These are phyloP conservation scores for Apium graveolens DNA, from an alignment of 129 eudicot species.

Conservation along the genomic window DNA sequence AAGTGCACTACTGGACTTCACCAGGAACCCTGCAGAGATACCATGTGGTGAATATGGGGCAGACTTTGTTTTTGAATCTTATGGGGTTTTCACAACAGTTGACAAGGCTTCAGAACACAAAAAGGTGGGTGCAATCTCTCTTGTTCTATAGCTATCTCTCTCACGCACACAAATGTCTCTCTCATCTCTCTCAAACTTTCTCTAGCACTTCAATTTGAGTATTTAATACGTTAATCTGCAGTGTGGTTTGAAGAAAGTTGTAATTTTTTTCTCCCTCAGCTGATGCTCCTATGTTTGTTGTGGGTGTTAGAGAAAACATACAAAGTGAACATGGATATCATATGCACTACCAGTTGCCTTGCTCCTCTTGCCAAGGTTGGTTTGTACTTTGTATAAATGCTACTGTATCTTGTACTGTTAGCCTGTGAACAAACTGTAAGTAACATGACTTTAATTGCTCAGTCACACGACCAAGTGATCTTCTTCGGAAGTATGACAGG, in stretches of 20 bases:
- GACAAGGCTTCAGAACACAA: constrained; percentile 84
- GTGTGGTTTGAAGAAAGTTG: constrained; percentile 97
- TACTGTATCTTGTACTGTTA: not conserved
- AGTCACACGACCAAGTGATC: not conserved
- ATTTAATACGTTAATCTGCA: constrained; percentile 23
- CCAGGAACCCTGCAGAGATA: constrained; percentile 81
- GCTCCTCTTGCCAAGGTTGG: constrained; percentile 97
- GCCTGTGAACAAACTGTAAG: not conserved
- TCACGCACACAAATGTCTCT: too few relatives aligned
- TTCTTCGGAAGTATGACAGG: not conserved
- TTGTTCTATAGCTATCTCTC: too few relatives aligned
- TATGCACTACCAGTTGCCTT: constrained; percentile 93
- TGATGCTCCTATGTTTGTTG: constrained; percentile 98
- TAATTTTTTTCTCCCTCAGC: constrained; percentile 96
- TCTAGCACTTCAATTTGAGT: constrained; percentile 7
- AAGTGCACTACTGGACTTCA: not conserved
- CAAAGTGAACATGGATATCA: constrained; percentile 88
- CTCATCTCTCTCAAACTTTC: not conserved
- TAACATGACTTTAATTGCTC: not conserved
- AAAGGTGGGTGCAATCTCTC: constrained; percentile 36
- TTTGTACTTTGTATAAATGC: too few relatives aligned
- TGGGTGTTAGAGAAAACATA: constrained; percentile 89
- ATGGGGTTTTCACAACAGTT: constrained; percentile 83
- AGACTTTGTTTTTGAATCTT: constrained; percentile 93
- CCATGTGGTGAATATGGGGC: constrained; percentile 98